Evolutionary conservation across 352 stramenopile genomes (phyloP).

Genomic region (Phytopythium oedochilum): DNA sequence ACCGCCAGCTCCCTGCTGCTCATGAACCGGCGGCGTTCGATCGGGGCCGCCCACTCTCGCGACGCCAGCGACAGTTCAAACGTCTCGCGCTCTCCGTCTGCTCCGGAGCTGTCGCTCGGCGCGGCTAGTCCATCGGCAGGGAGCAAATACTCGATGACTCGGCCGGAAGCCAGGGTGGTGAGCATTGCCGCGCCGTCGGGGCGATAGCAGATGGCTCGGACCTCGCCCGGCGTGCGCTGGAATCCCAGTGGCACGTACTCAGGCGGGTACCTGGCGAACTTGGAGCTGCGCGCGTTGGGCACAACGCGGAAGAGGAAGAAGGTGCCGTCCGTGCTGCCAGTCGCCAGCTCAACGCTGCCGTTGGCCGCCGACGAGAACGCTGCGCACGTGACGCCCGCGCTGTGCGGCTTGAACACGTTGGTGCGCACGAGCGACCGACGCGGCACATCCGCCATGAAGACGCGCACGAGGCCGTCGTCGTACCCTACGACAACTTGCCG

Average conservation of each 20-base stretch:
- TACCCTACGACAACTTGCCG: slow-evolving; percentile 88
- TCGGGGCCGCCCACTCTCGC: slow-evolving; percentile 28
- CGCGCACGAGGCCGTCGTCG: slow-evolving; percentile 80
- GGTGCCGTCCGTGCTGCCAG: slow-evolving; percentile 69
- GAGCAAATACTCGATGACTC: slow-evolving; percentile 66
- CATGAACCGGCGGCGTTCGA: slow-evolving; percentile 44
- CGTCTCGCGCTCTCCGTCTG: slow-evolving; percentile 29
- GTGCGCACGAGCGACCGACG: slow-evolving; percentile 49
- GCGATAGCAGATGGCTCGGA: slow-evolving; percentile 61
- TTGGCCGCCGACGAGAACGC: slow-evolving; percentile 61
- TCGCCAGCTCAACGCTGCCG: slow-evolving; percentile 36
- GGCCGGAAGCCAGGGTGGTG: slow-evolving; percentile 46
- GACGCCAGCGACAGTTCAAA: slow-evolving; percentile 47
- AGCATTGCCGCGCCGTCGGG: slow-evolving; percentile 63
- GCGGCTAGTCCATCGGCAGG: slow-evolving; percentile 21
- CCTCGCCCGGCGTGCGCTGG: slow-evolving; percentile 26
- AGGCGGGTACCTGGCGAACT: slow-evolving; percentile 43
- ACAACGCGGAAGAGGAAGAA: slow-evolving; percentile 85
- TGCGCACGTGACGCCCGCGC: slow-evolving; percentile 55
- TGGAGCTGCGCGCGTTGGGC: slow-evolving; percentile 38
- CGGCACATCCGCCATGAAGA: slow-evolving; percentile 53
- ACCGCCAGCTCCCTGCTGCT: slow-evolving; percentile 42
- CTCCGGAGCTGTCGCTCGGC: slow-evolving; percentile 4
- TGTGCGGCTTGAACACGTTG: slow-evolving; percentile 90
- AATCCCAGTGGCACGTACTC: slow-evolving; percentile 82